Evolutionary conservation across 371 early-diverging fungal genomes (phyloP).

Genomic region (Fennellomyces sp.): DNA sequence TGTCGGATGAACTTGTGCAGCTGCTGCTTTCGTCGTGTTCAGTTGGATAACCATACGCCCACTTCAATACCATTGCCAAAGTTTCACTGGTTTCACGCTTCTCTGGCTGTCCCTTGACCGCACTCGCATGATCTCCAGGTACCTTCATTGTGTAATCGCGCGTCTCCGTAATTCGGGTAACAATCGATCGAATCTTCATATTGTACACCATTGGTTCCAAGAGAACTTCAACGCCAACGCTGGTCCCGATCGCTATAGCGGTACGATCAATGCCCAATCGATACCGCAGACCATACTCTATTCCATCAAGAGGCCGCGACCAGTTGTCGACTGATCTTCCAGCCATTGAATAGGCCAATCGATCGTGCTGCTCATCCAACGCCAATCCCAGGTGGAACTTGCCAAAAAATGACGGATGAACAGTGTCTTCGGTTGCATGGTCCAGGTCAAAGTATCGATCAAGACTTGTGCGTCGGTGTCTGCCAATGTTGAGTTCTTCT

Average conservation of each 20-base stretch:
- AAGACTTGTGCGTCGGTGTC: conserved; percentile 11
- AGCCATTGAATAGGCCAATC: conserved; percentile 29
- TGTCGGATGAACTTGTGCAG: not conserved
- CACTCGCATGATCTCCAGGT: conserved; percentile 20
- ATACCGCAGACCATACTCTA: conserved; percentile 32
- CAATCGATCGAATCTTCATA: conserved; percentile 22
- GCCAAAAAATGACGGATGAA: conserved; percentile 7
- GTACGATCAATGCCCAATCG: conserved; percentile 39
- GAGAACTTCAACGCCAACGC: conserved; percentile 37
- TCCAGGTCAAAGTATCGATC: conserved; percentile 16
- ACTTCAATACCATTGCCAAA: conserved; percentile 31
- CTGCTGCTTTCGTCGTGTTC: conserved; percentile 16
- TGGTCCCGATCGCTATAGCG: conserved; percentile 44
- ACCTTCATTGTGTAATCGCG: conserved; percentile 34
- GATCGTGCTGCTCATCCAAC: conserved; percentile 43
- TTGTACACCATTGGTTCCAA: conserved; percentile 27
- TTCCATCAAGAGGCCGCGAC: not conserved
- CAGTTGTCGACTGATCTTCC: conserved; percentile 31
- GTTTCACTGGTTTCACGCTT: conserved; percentile 14
- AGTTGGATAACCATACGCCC: conserved; percentile 37
- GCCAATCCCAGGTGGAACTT: conserved; percentile 15
- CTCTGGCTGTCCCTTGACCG: conserved; percentile 7
- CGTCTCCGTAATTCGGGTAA: conserved; percentile 20
- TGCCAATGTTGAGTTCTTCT: not conserved
- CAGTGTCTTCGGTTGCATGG: not conserved